Base-by-base conservation (phyloP, 2,329 filamentous ascomycete genomes). In the Fusarium pseudonygamai region DNA sequence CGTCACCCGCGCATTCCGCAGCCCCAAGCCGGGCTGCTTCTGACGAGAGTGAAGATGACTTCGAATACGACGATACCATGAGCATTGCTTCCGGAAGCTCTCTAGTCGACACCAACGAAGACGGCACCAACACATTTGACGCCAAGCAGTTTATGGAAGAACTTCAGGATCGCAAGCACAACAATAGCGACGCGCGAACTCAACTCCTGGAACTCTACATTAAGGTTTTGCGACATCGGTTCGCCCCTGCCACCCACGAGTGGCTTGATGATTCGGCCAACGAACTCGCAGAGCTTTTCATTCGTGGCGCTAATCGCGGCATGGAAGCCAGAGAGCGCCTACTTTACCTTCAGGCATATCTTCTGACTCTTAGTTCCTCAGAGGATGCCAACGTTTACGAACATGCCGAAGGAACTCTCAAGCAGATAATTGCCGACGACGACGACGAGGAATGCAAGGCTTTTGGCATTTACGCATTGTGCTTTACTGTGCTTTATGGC, bases 381-480 rank as follows among this genome's bases (percentile, higher is more conserved):
- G 94, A 93, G 78, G 91, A 92, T 55, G 59, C 80, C 50, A 77
- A 81, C 18, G 60, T 82, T 12, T 81, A 76, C 28, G 81, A 83
- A 22, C 64, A 74, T 20, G 79, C 75, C 7, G 72, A 80, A 30
- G 69, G 66, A 34, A 68, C 75, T 6, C 67, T 84, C 20, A 80
- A 80, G 58, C 82, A 83, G 63, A 80, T 84, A n/a, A 63, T 83
- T 22, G 63, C 74, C 13, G 82, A 84, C 74, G 87, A 91, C 37
- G 91, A 95, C 71, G 91, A 92, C 8, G 87, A 91, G 6, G 90
- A 91, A 26, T 85, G 87, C 47, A 79, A 86, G 3, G 85, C 91
- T 72, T 96, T 95, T 80, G 87, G 93, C 2, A 91, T 97, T n/a
- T 90, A 93, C 77, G 88, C 92, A 18, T 88, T 97, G 60, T 89